A percentile compares a stretch with the other conserved stretches of the same genome.
Evolutionary conservation across 176 grass and related monocot species (phyloP).

Genomic region (Dendrocalamus sinicus): DNA sequence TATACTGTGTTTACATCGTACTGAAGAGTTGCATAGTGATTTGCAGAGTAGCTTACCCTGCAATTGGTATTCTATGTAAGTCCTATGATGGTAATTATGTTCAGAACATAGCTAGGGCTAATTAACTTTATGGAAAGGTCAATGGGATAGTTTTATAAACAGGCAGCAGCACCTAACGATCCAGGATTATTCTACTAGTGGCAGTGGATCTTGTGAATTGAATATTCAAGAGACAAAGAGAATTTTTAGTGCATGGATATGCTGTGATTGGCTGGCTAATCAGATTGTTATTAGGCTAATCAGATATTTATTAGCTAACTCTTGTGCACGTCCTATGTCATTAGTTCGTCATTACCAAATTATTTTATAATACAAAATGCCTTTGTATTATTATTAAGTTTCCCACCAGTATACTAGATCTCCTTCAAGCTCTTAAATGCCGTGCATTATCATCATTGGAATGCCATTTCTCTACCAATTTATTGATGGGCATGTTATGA

Average conservation of each 20-base stretch:
- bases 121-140: slow-evolving; percentile 39
- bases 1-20: slow-evolving; percentile 51
- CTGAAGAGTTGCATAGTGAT: slow-evolving; percentile 37
- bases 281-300: slow-evolving; percentile 30
- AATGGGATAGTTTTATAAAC: slow-evolving; percentile 41
- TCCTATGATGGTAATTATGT: slow-evolving; percentile 41
- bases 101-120: slow-evolving; percentile 33
- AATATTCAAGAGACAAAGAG: slow-evolving; percentile 49
- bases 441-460: slow-evolving; percentile 28
- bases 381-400: slow-evolving; percentile 37
- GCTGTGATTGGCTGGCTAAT: slow-evolving; percentile 59
- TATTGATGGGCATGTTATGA: not conserved
- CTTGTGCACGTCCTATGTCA: slow-evolving; percentile 37
- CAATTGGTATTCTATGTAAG: slow-evolving; percentile 41
- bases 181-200: slow-evolving; percentile 50
- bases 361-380: slow-evolving; percentile 23
- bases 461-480: not conserved
- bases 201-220: slow-evolving; percentile 52
- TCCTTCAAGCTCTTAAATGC: not conserved
- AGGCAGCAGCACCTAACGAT: slow-evolving; percentile 39
- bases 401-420: slow-evolving; percentile 20
- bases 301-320: slow-evolving; percentile 26
- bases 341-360: slow-evolving; percentile 34
- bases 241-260: slow-evolving; percentile 43
- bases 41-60: slow-evolving; percentile 43